Evolutionary conservation across 2,329 filamentous ascomycete species (phyloP).

Genomic region (Aureobasidium lini): DNA sequence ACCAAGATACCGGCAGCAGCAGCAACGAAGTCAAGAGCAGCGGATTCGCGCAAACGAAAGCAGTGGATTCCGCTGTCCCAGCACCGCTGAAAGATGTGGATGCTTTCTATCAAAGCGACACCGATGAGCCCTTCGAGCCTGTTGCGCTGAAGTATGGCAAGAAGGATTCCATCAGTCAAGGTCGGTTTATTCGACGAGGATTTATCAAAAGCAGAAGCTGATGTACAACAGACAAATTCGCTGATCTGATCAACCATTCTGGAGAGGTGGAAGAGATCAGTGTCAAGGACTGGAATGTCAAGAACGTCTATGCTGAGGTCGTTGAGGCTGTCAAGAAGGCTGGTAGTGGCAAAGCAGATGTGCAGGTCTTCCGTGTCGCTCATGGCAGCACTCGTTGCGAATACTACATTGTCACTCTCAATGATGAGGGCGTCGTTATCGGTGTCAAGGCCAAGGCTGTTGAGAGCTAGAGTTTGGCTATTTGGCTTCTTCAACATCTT

Average conservation of each 20-base stretch:
- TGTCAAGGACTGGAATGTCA: conserved; percentile 64
- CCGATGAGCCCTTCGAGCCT: conserved; percentile 77
- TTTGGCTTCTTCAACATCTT: too few relatives aligned
- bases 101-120: conserved; percentile 68
- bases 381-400: conserved; percentile 58
- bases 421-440: conserved; percentile 55
- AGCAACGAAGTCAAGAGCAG: conserved; percentile 12
- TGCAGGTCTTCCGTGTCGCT: conserved; percentile 67
- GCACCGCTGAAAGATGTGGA: conserved; percentile 48
- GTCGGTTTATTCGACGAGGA: conserved; percentile 24
- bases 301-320: conserved; percentile 61
- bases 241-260: conserved; percentile 54
- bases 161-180: conserved; percentile 42
- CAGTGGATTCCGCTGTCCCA: conserved; percentile 51
- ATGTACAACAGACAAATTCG: conserved; percentile 55
- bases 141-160: conserved; percentile 55
- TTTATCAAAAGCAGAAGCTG: background rate
- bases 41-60: conserved; percentile 29
- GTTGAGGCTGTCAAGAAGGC: conserved; percentile 61
- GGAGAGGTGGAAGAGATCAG: conserved; percentile 59
- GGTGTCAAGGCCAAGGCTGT: conserved; percentile 72
- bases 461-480: conserved; percentile 40
- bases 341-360: conserved; percentile 50
- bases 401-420: conserved; percentile 69
- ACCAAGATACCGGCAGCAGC: conserved; percentile 51